These are phyloP conservation scores for Mycena metata DNA, from an alignment of 768 basidiomycete genomes.

Conservation along the genomic window DNA sequence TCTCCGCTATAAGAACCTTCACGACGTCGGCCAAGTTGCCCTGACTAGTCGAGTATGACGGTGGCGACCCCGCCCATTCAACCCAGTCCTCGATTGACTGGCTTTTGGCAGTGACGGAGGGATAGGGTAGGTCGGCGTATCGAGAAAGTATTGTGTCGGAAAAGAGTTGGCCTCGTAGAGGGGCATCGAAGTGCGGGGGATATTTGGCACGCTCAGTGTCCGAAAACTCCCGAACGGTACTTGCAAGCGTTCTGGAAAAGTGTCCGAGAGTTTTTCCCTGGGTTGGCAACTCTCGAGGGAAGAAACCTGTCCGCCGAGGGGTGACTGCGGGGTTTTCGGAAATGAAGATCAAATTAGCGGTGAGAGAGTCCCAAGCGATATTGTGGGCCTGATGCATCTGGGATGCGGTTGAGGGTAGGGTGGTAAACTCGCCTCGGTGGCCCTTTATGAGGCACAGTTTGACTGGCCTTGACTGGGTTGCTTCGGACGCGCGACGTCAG, in stretches of 20 bases:
- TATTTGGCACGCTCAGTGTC: constrained; percentile 55
- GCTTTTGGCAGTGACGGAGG: constrained; percentile 43
- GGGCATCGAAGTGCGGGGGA: constrained; percentile 32
- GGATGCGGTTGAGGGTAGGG: background rate
- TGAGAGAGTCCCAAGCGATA: constrained; percentile 54
- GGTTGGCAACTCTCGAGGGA: constrained; percentile 40
- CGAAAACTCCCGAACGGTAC: constrained; percentile 49
- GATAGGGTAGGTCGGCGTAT: constrained; percentile 43
- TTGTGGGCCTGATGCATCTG: constrained; percentile 58
- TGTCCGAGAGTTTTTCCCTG: constrained; percentile 48
- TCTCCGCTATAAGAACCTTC: constrained; percentile 52
- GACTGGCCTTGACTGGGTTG: background rate
- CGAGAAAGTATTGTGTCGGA: constrained; percentile 45
- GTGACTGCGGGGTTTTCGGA: constrained; percentile 47
- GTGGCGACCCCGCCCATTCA: constrained; percentile 13
- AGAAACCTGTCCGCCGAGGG: constrained; percentile 46
- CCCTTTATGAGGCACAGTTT: background rate
- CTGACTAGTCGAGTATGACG: constrained; percentile 40
- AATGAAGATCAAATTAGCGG: constrained; percentile 50
- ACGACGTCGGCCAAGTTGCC: constrained; percentile 51
- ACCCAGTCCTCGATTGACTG: constrained; percentile 54
- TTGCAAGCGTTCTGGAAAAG: constrained; percentile 46
- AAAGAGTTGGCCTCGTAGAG: constrained; percentile 44
- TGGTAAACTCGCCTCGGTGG: background rate
- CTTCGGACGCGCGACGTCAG: too few species aligned